Evolutionary conservation across 2,329 filamentous ascomycete species (phyloP).

Genomic region (Beauveria sp.): DNA sequence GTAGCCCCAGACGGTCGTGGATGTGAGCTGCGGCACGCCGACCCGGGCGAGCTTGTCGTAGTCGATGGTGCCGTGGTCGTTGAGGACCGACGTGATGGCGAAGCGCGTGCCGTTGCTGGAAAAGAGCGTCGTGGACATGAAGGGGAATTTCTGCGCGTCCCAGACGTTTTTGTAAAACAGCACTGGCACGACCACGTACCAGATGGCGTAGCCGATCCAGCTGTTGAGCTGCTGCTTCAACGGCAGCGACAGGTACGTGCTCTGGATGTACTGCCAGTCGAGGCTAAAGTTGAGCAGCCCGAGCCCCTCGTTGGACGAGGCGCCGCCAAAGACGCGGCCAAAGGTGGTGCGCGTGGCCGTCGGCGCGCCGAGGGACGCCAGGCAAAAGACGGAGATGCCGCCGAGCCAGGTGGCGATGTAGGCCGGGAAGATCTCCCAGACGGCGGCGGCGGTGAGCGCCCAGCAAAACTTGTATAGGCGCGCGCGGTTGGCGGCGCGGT

Average conservation of each 20-base stretch:
- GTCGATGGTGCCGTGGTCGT: constrained; percentile 19
- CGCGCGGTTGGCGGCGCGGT: constrained; percentile 18
- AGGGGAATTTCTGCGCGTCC: constrained; percentile 25
- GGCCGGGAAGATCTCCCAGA: constrained; percentile 40
- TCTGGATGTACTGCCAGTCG: constrained; percentile 38
- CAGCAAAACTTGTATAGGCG: constrained; percentile 24
- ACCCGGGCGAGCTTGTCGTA: constrained; percentile 18
- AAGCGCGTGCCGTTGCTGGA: constrained; percentile 19
- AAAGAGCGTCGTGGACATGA: constrained; percentile 25
- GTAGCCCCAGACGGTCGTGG: constrained; percentile 21
- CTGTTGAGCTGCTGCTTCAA: constrained; percentile 30
- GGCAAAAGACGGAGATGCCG: constrained; percentile 35
- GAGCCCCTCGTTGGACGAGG: constrained; percentile 28
- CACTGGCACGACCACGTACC: constrained; percentile 26
- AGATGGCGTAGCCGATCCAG: constrained; percentile 29
- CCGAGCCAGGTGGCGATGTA: constrained; percentile 36
- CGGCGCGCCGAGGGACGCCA: constrained; percentile 33
- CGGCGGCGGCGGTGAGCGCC: constrained; percentile 25
- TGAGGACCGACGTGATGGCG: constrained; percentile 17
- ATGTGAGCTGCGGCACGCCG: constrained; percentile 21
- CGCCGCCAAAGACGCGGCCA: constrained; percentile 32
- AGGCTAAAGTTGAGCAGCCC: constrained; percentile 33
- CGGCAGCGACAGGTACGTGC: constrained; percentile 27
- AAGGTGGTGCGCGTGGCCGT: constrained; percentile 16
- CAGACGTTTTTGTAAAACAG: constrained; percentile 36